Conservation (phyloP, 139 green algal species). For the Penium margaritaceum region DNA sequence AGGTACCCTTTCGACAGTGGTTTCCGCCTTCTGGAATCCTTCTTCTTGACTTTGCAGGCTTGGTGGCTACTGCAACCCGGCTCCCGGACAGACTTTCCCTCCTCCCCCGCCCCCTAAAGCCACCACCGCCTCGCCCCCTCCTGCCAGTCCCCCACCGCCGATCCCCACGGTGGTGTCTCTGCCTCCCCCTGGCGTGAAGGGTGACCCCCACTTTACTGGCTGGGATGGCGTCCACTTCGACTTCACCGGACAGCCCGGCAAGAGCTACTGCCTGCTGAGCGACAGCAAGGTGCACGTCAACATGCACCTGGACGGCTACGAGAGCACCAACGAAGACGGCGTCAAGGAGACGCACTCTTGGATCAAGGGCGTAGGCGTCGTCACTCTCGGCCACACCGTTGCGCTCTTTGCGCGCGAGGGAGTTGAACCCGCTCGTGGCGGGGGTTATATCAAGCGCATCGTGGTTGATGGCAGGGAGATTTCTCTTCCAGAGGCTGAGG, state of each 20-base stretch:
- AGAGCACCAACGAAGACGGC: slow-evolving; percentile 2
- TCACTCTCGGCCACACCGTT: slow-evolving; percentile 17
- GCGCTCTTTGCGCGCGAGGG: slow-evolving; percentile 37
- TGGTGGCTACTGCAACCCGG: no score
- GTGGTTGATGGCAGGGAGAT: slow-evolving; percentile 22
- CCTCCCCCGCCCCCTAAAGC: neutral
- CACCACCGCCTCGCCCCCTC: neutral
- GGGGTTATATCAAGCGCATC: slow-evolving; percentile 35
- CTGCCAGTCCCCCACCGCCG: neutral
- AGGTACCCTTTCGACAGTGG: neutral
- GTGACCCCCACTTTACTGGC: slow-evolving; percentile 13
- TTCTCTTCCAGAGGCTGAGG: slow-evolving; percentile 8
- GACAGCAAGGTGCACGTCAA: slow-evolving; percentile 20
- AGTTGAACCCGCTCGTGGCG: slow-evolving; percentile 11
- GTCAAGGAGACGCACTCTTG: slow-evolving; percentile 40
- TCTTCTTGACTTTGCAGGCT: no score
- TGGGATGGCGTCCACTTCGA: slow-evolving; percentile 37
- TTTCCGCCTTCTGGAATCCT: slow-evolving; percentile 5
- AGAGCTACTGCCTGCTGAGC: slow-evolving; percentile 13
- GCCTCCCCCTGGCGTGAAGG: slow-evolving; percentile 10
- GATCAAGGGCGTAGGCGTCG: slow-evolving; percentile 31
- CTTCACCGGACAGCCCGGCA: slow-evolving; percentile 29
- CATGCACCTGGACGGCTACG: slow-evolving; percentile 33
- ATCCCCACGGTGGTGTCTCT: neutral
- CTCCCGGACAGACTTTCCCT: neutral